Evolutionary conservation across 345 rosid species (phyloP), one percentile per base, ranked within the genome.

Genomic region (Iberis pinnata): DNA sequence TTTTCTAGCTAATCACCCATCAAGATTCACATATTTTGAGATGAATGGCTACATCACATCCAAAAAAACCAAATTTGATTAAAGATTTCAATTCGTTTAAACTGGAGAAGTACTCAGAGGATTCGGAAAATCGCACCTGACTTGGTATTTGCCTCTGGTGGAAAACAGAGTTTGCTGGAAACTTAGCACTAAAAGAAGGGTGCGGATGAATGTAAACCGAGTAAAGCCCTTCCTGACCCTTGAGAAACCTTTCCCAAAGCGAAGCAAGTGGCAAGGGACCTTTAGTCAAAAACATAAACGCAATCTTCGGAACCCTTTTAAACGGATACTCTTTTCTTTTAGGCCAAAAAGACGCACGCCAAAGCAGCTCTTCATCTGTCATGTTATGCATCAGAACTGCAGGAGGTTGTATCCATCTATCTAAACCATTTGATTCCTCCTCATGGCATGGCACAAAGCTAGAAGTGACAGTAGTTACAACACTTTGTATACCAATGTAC

Each of bases 221-320:
- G 71, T 78, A 90, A 36, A 53, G 65, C 59, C 70, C 78, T 65
- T 83, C 78, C 43, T 87, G 79, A 12, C 95, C 96, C 69, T 67
- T 78, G 3, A 87, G 64, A 61, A 90, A 75, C 71, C 68, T 83
- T 74, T 87, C 98, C 98, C 96, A 90, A 32, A 90, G 84, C 53
- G 93, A 77, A 47, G 80, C 76, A 61, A 90, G 73, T 0, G 96
- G 98, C 73, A 90, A 64, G 0, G 96, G 82, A 49, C 93, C 98
- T 67, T 74, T 78, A 1, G 96, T 71, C 79, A 90, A 80, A 77
- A 90, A 90, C 98, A 90, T 82, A 60, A 87, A 84, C 4, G 93
- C 95, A 61, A 90, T 65, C 74, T 87, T 87, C 0, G 95, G 89
- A 36, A 76, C 70, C 65, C 98, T 77, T 38, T 16, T 38, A 63